Percentiles rank a stretch among this genome's conserved stretches.
Conservation (phyloP, 192 early-diverging fungal species). For the Dispira simplex region DNA sequence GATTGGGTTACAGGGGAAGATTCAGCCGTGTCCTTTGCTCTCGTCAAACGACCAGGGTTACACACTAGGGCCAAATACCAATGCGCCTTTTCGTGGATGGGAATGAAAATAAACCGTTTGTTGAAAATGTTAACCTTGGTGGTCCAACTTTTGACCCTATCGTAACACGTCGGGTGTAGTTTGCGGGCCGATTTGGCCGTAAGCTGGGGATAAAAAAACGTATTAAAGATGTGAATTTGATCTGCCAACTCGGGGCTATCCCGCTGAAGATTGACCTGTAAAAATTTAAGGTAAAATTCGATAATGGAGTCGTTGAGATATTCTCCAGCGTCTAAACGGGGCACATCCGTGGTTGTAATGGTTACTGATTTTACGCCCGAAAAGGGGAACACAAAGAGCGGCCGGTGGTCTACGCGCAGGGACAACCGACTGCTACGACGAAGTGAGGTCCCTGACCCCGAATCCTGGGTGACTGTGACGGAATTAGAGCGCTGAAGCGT, state of each 20-base stretch:
- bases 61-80: constrained; percentile 78
- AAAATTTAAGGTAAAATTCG: constrained; percentile 66
- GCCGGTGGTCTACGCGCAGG: too few relatives aligned
- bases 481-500: too few relatives aligned
- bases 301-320: constrained; percentile 85
- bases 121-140: constrained; percentile 56
- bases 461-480: too few relatives aligned
- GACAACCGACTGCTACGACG: too few relatives aligned
- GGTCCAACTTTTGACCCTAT: constrained; percentile 64
- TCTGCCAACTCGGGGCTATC: constrained; percentile 25
- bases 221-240: constrained; percentile 65
- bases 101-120: constrained; percentile 64
- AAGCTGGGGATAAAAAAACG: constrained; percentile 70
- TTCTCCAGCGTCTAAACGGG: constrained; percentile 45
- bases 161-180: constrained; percentile 31
- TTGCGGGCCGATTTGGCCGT: constrained; percentile 22
- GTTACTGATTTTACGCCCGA: constrained; percentile 36
- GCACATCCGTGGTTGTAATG: constrained; percentile 43
- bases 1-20: too few relatives aligned
- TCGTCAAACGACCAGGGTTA: constrained; percentile 41
- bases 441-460: too few relatives aligned
- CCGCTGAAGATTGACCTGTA: neutral
- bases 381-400: constrained; percentile 34
- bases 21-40: neutral
- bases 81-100: constrained; percentile 81